Evolutionary conservation across 306 rosid genomes (phyloP), one percentile per base, ranked within the genome.

Genomic region (Lupinus albus): DNA sequence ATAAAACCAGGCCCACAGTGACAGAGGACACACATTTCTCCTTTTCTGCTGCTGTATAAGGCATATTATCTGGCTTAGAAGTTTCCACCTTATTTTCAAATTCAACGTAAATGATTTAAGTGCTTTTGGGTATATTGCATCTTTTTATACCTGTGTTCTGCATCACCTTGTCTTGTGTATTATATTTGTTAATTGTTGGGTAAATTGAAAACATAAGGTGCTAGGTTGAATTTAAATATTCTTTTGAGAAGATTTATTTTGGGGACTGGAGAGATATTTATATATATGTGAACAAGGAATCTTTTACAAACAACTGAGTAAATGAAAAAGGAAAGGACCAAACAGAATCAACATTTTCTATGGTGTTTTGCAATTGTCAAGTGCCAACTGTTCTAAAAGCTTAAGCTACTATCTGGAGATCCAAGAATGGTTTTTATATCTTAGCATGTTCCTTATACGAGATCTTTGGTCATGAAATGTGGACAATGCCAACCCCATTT

Each of bases 91-190:
- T 5, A 42, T 42, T 25, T 18, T 38, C 39, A 38, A 53, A 53
- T 39, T 42, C n/a, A n/a, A 10, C 54, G 16, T 41, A 42, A 32
- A 20, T 53, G 25, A 68, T 32, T 68, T 25, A 11, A 68, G 11
- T 54, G 30, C 8, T 61, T 44, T 14, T 35, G 41, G 13, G 38
- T 59, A 16, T 71, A 10, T 56, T 53, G 1, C 0, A 7, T 47
- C 50, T 17, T 59, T 38, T 36, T 30, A 25, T 68, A 16, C 52
- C 57, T 18, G 32, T 60, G 61, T 59, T 48, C 60, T 35, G 38
- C 17, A 13, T 51, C 44, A 20, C 60, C 50, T 56, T 32, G 52
- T 28, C 61, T 35, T 70, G 21, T 8, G 14, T 44, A 71, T 71
- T 71, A n/a, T 48, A 5, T 25, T 25, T 17, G 51, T 61, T 61